Conservation (phyloP, 2,329 filamentous ascomycete species). For the Curvularia eragrostidis region DNA sequence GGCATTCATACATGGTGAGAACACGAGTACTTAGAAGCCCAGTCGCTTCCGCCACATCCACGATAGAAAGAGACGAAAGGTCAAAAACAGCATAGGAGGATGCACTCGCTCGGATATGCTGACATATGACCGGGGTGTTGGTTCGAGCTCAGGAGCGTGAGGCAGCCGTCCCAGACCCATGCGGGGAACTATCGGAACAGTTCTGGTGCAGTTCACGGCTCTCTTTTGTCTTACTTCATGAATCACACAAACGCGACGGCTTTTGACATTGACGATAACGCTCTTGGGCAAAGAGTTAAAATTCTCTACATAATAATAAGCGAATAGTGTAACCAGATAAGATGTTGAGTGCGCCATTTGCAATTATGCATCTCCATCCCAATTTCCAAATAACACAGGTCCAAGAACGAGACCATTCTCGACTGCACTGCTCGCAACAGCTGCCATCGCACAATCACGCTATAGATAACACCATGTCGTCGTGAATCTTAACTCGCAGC, state of each 20-base stretch:
- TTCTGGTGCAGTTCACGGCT: background rate
- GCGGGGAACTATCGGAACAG: background rate
- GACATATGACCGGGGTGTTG: background rate
- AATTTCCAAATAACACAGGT: background rate
- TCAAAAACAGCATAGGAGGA: background rate
- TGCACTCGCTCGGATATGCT: background rate
- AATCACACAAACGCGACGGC: background rate
- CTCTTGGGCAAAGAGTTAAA: background rate
- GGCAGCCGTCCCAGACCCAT: background rate
- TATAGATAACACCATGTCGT: constrained; percentile 45
- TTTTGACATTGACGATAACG: too few relatives aligned
- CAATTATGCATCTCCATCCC: background rate
- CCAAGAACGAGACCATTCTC: constrained; percentile 1
- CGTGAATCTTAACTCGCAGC: constrained; percentile 37
- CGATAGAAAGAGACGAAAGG: background rate
- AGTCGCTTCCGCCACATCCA: background rate
- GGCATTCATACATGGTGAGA: background rate
- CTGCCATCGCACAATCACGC: constrained; percentile 29
- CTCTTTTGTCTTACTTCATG: background rate
- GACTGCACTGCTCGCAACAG: constrained; percentile 19
- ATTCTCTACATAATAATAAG: constrained; percentile 7
- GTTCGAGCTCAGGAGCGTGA: background rate
- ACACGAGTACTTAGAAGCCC: background rate
- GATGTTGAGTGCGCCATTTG: background rate
- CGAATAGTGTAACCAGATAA: constrained; percentile 2